Conservation (phyloP, 148 eudicot genomes). For the Camellia japonica region DNA sequence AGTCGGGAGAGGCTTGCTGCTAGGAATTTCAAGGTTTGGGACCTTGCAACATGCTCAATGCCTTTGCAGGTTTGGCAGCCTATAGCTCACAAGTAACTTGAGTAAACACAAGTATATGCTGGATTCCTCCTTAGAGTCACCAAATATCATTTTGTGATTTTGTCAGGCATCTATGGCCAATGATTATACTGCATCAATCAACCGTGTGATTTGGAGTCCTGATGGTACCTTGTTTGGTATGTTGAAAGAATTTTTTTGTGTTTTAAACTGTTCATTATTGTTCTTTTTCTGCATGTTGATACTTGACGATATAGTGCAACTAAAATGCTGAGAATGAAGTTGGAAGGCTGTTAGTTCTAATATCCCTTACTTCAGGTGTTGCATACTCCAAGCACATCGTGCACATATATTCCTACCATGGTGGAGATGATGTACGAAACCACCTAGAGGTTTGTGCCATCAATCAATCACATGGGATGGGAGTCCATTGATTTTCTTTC, state of each 20-base stretch:
- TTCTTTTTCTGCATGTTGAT: background rate
- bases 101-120: background rate
- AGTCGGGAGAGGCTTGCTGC: slow-evolving; percentile 63
- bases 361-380: slow-evolving; percentile 50
- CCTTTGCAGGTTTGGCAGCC: slow-evolving; percentile 56
- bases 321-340: background rate
- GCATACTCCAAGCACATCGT: slow-evolving; percentile 91
- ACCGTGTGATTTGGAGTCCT: slow-evolving; percentile 82
- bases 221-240: slow-evolving; percentile 76
- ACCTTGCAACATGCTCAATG: slow-evolving; percentile 54
- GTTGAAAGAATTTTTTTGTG: slow-evolving; percentile 5
- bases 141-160: slow-evolving; percentile 2
- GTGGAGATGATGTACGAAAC: slow-evolving; percentile 66
- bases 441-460: slow-evolving; percentile 63
- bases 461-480: background rate
- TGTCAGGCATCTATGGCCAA: slow-evolving; percentile 52
- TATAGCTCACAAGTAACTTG: background rate
- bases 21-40: slow-evolving; percentile 87
- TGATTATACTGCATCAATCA: slow-evolving; percentile 62
- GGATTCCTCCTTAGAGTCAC: slow-evolving; percentile 9
- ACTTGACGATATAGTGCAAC: background rate
- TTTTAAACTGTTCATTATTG: background rate
- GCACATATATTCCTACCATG: slow-evolving; percentile 68
- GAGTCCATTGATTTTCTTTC: background rate
- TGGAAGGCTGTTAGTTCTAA: slow-evolving; percentile 13